phyloP scores from a whole-genome alignment of 331 rosid genomes.

The Telfairia occidentalis region DNA sequence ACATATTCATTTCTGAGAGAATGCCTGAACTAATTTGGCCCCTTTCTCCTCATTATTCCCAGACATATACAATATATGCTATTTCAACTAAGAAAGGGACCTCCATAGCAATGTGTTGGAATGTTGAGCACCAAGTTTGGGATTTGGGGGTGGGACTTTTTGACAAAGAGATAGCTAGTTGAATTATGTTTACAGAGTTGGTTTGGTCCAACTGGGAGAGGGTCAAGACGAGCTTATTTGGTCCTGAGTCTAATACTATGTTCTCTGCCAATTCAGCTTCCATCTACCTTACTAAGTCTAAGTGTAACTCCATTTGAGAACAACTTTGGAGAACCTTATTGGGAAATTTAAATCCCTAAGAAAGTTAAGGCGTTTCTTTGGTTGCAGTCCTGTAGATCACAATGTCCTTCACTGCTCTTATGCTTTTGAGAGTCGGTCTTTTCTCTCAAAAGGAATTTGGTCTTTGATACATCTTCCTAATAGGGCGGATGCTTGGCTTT shows the following conservation, averaged over 20 bases:
- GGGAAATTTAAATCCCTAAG: neutral
- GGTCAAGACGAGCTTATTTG: neutral
- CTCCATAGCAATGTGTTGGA: neutral
- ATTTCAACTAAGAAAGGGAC: neutral
- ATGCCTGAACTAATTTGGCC: neutral
- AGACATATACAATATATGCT: neutral
- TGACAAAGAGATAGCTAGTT: neutral
- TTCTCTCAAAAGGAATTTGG: neutral
- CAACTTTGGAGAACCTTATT: neutral
- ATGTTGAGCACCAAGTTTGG: neutral
- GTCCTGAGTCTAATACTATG: neutral
- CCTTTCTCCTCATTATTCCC: neutral
- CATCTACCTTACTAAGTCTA: neutral
- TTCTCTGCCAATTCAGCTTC: neutral
- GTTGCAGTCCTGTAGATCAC: neutral
- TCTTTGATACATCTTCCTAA: neutral
- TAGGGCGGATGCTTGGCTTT: neutral
- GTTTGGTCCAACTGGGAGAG: neutral
- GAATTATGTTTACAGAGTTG: neutral
- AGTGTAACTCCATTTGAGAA: neutral
- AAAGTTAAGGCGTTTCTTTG: neutral
- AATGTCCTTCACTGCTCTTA: neutral
- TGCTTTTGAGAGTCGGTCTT: neutral
- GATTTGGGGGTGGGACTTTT: neutral
- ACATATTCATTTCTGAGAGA: neutral